Percentiles rank a stretch among this genome's conserved stretches.
Conservation (phyloP, 495 filamentous ascomycete genomes). For the Massariosphaeria phaeospora region DNA sequence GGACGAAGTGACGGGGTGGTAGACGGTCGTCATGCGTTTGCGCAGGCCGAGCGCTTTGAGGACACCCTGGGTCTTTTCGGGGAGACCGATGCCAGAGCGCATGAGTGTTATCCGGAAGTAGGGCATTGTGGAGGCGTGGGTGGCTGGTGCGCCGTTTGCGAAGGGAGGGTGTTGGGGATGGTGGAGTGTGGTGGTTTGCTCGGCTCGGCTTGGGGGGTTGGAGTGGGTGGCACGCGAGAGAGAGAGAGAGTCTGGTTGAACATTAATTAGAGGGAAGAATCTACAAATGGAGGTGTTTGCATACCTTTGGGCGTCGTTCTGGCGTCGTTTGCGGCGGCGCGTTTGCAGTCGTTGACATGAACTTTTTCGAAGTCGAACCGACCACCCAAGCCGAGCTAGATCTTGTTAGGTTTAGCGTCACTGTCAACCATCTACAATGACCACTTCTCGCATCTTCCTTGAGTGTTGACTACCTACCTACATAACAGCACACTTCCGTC, state of each 20-base stretch:
- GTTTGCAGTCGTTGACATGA: neutral
- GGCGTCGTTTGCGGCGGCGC: neutral
- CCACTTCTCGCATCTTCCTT: too few relatives aligned
- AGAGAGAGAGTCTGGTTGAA: too few relatives aligned
- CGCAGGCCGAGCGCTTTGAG: slow-evolving; percentile 85
- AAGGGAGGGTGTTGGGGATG: neutral
- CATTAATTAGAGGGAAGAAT: neutral
- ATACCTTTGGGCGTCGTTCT: neutral
- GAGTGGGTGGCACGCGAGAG: neutral
- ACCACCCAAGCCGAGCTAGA: neutral
- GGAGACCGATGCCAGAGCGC: slow-evolving; percentile 89
- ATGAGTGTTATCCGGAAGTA: slow-evolving; percentile 95
- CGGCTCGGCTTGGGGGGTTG: neutral
- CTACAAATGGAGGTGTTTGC: neutral
- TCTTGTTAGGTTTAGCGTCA: neutral
- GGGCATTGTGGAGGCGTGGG: slow-evolving; percentile 54
- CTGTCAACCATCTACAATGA: too few relatives aligned
- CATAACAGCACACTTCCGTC: too few relatives aligned
- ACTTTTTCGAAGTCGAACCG: neutral
- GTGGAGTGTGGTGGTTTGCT: neutral
- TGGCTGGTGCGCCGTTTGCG: neutral
- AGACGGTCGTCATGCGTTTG: slow-evolving; percentile 83
- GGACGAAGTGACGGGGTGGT: slow-evolving; percentile 77
- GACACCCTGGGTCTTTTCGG: slow-evolving; percentile 72
- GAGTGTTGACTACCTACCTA: too few relatives aligned